Evolutionary conservation across 2,329 filamentous ascomycete genomes (phyloP), one percentile per base, ranked within the genome.

Genomic region (Madurella fahalii): DNA sequence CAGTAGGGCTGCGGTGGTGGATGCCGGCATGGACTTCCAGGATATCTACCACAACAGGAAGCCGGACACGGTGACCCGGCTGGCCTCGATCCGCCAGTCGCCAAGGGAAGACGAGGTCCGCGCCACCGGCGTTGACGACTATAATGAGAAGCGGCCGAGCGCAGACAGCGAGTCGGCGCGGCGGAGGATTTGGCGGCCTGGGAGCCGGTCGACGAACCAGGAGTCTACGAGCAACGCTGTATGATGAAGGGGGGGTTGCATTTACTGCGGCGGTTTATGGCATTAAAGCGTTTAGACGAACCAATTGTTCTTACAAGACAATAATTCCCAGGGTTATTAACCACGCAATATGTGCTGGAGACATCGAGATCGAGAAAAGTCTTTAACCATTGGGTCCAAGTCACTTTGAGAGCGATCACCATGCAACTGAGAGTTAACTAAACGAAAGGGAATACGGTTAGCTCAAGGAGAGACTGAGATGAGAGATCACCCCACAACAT

Each of bases 11-110:
- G 57, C 61, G 3, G 59, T 63, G 2, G 58, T 64, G 17, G 63
- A 64, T 15, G 50, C 60, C 9, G 62, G 60, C 2, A 54, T 63
- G 42, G 61, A 65, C 43, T 67, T 64, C 32, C 61, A 64, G 43
- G 64, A 67, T 30, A 59, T 66, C 5, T 66, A 64, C 41, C 58
- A 60, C 11, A 60, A 52, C 47, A 49, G 62, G 12, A 54, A 51
- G n/a, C 48, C 44, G 37, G 64, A 64, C 15, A 55, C 13, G 20
- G 32, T 18, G 4, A 31, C 41, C 16, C 49, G 57, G 50, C 49
- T 63, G 44, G 37, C 57, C 12, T 62, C 58, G 17, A 62, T 64
- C 17, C 39, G 54, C 20, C 58, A 62, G 50, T 52, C 58, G 34
- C 49, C 56, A 13, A 57, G 53, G 39, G 61, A 56, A 15, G 54